Conservation (phyloP, 306 rosid genomes). For the Notholithocarpus densiflorus region DNA sequence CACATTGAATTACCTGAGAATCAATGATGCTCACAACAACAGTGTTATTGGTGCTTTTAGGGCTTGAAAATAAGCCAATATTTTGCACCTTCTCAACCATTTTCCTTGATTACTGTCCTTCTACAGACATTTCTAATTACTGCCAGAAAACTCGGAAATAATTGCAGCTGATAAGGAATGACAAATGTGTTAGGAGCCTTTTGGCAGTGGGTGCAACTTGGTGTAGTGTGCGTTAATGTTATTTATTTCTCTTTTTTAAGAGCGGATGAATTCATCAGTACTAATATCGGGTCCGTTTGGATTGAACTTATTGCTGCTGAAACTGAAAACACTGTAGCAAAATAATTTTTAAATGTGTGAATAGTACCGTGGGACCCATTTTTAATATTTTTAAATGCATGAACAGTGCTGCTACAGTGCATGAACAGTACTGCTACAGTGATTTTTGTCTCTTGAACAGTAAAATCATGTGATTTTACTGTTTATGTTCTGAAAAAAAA, state of each 20-base stretch:
- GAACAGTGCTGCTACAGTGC: too few relatives aligned
- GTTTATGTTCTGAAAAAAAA: too few relatives aligned
- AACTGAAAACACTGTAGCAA: too few relatives aligned
- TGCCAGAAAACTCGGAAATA: neutral
- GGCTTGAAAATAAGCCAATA: constrained; percentile 8
- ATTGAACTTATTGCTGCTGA: too few relatives aligned
- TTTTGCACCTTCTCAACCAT: neutral
- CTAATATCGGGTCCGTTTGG: too few relatives aligned
- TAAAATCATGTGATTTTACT: too few relatives aligned
- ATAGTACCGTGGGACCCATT: too few relatives aligned
- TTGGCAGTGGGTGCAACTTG: too few relatives aligned
- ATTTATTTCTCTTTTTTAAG: neutral
- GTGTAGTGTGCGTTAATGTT: neutral
- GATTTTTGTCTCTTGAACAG: too few relatives aligned
- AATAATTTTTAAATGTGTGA: too few relatives aligned
- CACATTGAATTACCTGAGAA: constrained; percentile 6
- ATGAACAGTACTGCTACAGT: too few relatives aligned
- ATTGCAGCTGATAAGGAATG: neutral
- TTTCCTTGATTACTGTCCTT: neutral
- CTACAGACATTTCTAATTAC: neutral
- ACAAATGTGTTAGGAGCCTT: neutral
- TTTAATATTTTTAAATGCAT: too few relatives aligned
- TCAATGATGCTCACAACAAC: constrained; percentile 9
- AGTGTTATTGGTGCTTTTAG: neutral
- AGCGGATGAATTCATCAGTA: neutral